These are phyloP conservation scores for Aspergillus pseudotamarii DNA, from an alignment of 2,329 filamentous ascomycete species.

Conservation along the genomic window DNA sequence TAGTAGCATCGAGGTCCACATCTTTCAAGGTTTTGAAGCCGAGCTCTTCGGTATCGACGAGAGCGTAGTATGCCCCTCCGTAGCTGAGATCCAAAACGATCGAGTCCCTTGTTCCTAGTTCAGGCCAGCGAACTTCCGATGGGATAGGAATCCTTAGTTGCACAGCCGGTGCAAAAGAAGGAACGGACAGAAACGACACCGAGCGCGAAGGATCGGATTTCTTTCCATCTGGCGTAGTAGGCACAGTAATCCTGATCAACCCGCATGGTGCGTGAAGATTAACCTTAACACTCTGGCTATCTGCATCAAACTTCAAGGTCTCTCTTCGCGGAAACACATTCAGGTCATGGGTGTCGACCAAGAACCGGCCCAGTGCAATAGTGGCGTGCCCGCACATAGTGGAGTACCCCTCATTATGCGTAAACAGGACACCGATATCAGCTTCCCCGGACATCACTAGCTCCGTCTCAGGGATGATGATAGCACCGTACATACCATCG, in stretches of 20 bases:
- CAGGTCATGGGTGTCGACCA: slow-evolving; percentile 46
- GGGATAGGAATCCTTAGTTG: slow-evolving; percentile 36
- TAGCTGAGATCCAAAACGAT: slow-evolving; percentile 44
- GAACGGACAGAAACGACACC: slow-evolving; percentile 47
- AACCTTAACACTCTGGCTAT: slow-evolving; percentile 29
- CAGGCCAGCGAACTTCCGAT: slow-evolving; percentile 39
- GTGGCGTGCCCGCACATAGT: slow-evolving; percentile 58
- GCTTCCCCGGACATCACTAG: slow-evolving; percentile 44
- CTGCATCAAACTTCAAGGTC: slow-evolving; percentile 32
- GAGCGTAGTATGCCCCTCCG: slow-evolving; percentile 50
- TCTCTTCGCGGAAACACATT: slow-evolving; percentile 43
- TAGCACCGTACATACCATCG: slow-evolving; percentile 56
- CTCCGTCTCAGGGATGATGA: slow-evolving; percentile 48
- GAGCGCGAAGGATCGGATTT: slow-evolving; percentile 42
- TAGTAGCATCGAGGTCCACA: slow-evolving; percentile 37
- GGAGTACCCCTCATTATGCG: slow-evolving; percentile 52
- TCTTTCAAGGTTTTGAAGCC: slow-evolving; percentile 40
- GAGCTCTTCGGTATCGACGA: slow-evolving; percentile 41
- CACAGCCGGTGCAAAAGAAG: slow-evolving; percentile 44
- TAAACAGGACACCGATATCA: slow-evolving; percentile 53
- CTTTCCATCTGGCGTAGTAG: slow-evolving; percentile 31
- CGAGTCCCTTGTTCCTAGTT: slow-evolving; percentile 30
- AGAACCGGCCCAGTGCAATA: slow-evolving; percentile 51
- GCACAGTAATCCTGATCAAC: slow-evolving; percentile 45
- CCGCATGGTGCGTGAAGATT: slow-evolving; percentile 52